Evolutionary conservation across 768 basidiomycete species (phyloP).

Genomic region (Chalciporus piperatus): DNA sequence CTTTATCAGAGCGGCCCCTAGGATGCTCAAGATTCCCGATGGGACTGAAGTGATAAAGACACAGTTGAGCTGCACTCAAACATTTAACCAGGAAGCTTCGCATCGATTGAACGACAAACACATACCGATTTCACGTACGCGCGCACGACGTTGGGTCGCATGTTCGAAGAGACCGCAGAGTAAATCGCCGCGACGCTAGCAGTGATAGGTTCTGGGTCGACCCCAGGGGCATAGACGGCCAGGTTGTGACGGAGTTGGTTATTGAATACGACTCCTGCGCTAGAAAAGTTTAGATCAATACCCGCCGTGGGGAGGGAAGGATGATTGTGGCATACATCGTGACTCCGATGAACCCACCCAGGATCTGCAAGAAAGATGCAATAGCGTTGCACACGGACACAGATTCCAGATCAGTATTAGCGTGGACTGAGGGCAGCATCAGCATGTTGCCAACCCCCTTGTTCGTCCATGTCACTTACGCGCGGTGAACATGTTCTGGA

Average conservation of each 20-base stretch:
- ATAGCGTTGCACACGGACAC: constrained; percentile 8
- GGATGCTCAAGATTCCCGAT: constrained; percentile 7
- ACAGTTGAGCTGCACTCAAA: constrained; percentile 6
- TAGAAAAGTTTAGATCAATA: not conserved
- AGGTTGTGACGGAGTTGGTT: constrained; percentile 8
- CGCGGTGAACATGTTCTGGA: constrained; percentile 12
- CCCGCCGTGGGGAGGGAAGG: not conserved
- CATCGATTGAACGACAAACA: not conserved
- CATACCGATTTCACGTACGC: constrained; percentile 13
- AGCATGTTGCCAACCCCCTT: not conserved
- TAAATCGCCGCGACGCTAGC: constrained; percentile 10
- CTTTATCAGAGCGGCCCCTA: constrained; percentile 10
- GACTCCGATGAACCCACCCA: constrained; percentile 10
- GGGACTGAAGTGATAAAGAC: constrained; percentile 13
- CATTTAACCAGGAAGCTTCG: not conserved
- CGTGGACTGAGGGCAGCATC: constrained; percentile 7
- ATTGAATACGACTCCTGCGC: constrained; percentile 9
- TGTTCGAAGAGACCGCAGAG: constrained; percentile 1
- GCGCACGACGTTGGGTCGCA: constrained; percentile 6
- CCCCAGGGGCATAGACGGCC: constrained; percentile 4
- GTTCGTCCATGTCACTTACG: not conserved
- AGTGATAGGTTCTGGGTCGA: constrained; percentile 9
- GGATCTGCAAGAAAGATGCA: constrained; percentile 11
- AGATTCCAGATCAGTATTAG: not conserved
- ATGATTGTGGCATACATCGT: constrained; percentile 1